These are phyloP conservation scores for Epichloe hybrida DNA, from an alignment of 2,329 filamentous ascomycete species.

Conservation along the genomic window DNA sequence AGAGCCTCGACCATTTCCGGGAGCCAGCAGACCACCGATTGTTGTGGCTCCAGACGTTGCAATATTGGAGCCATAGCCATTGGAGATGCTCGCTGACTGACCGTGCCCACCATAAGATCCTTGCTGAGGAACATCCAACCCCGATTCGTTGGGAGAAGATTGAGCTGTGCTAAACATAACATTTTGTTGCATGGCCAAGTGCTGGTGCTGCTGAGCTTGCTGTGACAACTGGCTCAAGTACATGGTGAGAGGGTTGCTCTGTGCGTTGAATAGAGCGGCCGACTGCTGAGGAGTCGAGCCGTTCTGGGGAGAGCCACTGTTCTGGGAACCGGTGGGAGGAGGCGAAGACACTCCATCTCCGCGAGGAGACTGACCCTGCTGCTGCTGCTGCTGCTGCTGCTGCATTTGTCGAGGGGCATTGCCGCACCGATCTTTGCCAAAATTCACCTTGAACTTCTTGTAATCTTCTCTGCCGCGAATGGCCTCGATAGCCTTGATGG, in stretches of 20 bases:
- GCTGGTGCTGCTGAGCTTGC: constrained; percentile 56
- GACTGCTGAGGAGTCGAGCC: constrained; percentile 47
- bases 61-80: constrained; percentile 43
- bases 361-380: constrained; percentile 50
- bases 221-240: constrained; percentile 76
- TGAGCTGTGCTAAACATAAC: constrained; percentile 66
- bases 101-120: constrained; percentile 49
- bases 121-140: constrained; percentile 45
- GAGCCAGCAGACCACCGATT: constrained; percentile 64
- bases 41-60: constrained; percentile 48
- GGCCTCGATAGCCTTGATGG: constrained; percentile 97
- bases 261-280: constrained; percentile 64
- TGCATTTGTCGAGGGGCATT: constrained; percentile 82
- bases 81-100: constrained; percentile 52
- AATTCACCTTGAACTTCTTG: constrained; percentile 98
- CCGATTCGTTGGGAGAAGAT: constrained; percentile 42
- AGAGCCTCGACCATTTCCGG: constrained; percentile 46
- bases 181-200: constrained; percentile 62
- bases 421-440: constrained; percentile 95
- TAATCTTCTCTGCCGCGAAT: constrained; percentile 92
- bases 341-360: constrained; percentile 47
- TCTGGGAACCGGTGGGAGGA: constrained; percentile 45
- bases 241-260: constrained; percentile 82
- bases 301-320: constrained; percentile 42
- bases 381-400: constrained; percentile 20